Conservation (phyloP, 371 early-diverging fungal genomes). For the Syncephalastrum racemosum region DNA sequence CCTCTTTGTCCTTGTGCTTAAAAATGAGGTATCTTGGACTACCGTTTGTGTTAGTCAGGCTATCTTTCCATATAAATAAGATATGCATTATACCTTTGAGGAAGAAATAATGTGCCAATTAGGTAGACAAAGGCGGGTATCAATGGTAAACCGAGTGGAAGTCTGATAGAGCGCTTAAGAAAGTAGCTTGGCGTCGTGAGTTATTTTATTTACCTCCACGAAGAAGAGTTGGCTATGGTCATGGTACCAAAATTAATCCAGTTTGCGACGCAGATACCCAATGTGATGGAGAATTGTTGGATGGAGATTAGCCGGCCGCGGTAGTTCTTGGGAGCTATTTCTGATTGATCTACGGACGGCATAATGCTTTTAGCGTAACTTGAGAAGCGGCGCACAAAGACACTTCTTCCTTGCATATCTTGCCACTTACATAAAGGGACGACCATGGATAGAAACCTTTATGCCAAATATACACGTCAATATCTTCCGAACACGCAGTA, state of each 20-base stretch:
- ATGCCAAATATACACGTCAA: background rate
- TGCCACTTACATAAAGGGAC: conserved; percentile 77
- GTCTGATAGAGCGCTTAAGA: conserved; percentile 15
- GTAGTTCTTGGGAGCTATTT: conserved; percentile 81
- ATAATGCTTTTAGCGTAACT: conserved; percentile 2
- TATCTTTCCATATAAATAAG: background rate
- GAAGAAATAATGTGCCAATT: conserved; percentile 27
- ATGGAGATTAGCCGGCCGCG: conserved; percentile 87
- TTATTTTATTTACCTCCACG: conserved; percentile 53
- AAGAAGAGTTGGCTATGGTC: conserved; percentile 23
- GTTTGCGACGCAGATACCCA: conserved; percentile 45
- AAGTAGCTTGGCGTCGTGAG: too few species aligned
- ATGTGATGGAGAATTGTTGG: conserved; percentile 88
- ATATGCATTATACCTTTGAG: conserved; percentile 23
- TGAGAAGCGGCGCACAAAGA: too few species aligned
- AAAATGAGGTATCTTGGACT: conserved; percentile 69
- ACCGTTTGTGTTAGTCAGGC: background rate
- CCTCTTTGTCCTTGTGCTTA: conserved; percentile 53
- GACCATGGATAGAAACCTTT: conserved; percentile 71
- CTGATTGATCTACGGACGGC: conserved; percentile 68
- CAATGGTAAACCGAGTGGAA: conserved; percentile 43
- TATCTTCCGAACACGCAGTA: background rate
- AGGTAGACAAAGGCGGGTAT: conserved; percentile 36
- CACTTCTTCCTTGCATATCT: background rate
- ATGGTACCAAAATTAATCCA: conserved; percentile 42